Conservation (phyloP, 1,284 basidiomycete species). For the Papiliotrema laurentii region DNA sequence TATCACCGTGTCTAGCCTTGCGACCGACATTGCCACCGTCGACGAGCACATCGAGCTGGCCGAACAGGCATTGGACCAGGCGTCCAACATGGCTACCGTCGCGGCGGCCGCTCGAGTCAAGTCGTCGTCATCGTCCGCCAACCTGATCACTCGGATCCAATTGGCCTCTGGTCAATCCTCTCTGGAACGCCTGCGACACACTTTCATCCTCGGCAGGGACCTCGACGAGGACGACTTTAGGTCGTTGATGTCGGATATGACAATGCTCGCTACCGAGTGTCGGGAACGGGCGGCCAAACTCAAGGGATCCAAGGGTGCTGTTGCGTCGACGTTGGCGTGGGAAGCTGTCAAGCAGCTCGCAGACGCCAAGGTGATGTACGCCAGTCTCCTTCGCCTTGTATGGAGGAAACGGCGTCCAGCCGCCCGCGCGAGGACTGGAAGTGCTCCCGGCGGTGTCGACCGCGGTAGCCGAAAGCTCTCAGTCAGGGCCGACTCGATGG, state of each 20-base stretch:
- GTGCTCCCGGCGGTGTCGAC: background rate
- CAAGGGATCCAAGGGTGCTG: slow-evolving; percentile 32
- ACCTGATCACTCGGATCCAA: slow-evolving; percentile 42
- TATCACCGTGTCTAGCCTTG: slow-evolving; percentile 27
- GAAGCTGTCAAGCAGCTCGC: slow-evolving; percentile 38
- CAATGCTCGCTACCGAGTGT: slow-evolving; percentile 35
- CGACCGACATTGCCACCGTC: slow-evolving; percentile 28
- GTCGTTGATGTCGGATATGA: slow-evolving; percentile 36
- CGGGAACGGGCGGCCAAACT: slow-evolving; percentile 36
- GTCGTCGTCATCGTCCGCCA: slow-evolving; percentile 26
- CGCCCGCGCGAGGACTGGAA: background rate
- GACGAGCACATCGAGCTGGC: slow-evolving; percentile 39
- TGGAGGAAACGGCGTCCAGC: slow-evolving; percentile 36
- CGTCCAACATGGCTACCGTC: slow-evolving; percentile 43
- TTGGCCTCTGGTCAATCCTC: slow-evolving; percentile 35
- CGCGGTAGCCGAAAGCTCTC: slow-evolving; percentile 6
- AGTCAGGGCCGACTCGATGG: slow-evolving; percentile 1
- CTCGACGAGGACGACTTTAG: slow-evolving; percentile 43
- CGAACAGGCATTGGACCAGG: slow-evolving; percentile 45
- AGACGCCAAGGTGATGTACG: slow-evolving; percentile 39
- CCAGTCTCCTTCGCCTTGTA: slow-evolving; percentile 33
- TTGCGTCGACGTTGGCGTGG: slow-evolving; percentile 33
- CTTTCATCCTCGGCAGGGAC: slow-evolving; percentile 32
- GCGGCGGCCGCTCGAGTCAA: slow-evolving; percentile 26
- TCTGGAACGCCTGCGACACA: slow-evolving; percentile 36